Conservation (phyloP, 495 filamentous ascomycete species). For the Staphylotrichum tortipilum region DNA sequence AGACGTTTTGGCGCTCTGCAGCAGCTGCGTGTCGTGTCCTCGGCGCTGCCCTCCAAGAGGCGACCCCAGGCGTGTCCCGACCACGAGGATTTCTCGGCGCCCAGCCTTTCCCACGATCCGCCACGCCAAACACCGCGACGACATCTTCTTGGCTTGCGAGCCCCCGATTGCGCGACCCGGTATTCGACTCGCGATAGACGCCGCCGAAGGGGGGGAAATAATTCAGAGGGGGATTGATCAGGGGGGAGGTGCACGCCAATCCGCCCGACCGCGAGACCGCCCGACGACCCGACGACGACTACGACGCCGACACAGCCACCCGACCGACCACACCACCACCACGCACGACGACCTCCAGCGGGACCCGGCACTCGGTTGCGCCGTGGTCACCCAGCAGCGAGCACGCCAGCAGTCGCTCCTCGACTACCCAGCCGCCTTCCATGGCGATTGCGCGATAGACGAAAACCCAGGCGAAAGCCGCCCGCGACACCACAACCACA, state of each 20-base stretch:
- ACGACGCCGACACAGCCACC: not conserved
- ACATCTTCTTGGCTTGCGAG: slow-evolving; percentile 3
- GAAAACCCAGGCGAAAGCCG: slow-evolving; percentile 22
- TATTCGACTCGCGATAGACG: too few relatives aligned
- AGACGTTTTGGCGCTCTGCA: not conserved
- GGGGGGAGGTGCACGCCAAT: too few relatives aligned
- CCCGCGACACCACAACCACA: slow-evolving; percentile 15
- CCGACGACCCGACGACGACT: slow-evolving; percentile 2
- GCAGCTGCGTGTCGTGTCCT: slow-evolving; percentile 6
- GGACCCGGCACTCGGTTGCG: too few relatives aligned
- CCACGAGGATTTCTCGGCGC: slow-evolving; percentile 27
- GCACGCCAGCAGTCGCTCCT: too few relatives aligned
- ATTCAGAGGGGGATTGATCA: too few relatives aligned
- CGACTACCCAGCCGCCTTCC: slow-evolving; percentile 8
- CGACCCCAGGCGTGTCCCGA: slow-evolving; percentile 6
- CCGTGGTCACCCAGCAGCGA: too few relatives aligned
- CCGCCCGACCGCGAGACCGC: too few relatives aligned
- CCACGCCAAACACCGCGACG: slow-evolving; percentile 21
- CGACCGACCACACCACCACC: too few relatives aligned
- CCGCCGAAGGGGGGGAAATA: too few relatives aligned
- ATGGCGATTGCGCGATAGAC: slow-evolving; percentile 28
- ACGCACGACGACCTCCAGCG: not conserved
- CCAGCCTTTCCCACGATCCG: slow-evolving; percentile 24
- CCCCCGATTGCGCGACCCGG: slow-evolving; percentile 3
- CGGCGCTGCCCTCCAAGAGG: slow-evolving; percentile 1